A percentile compares a stretch with the other conserved stretches of the same genome.
These are phyloP conservation scores for Bassia scoparia DNA, from an alignment of 148 eudicot genomes.

Conservation along the genomic window DNA sequence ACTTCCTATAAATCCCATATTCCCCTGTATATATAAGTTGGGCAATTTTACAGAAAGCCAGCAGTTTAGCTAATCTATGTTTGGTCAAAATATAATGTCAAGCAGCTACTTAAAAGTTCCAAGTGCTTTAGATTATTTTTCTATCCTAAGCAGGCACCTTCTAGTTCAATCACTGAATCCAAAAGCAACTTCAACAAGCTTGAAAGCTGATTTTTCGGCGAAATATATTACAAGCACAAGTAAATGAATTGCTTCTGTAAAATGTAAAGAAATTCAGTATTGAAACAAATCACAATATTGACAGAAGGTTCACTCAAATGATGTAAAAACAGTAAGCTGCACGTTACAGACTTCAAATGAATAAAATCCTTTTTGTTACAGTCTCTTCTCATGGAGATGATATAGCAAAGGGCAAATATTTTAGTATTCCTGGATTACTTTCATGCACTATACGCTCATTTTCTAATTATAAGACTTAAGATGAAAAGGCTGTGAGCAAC, in stretches of 20 bases:
- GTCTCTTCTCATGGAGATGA: no score
- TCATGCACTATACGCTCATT: no score
- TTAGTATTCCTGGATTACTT: no score
- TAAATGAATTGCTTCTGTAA: neutral
- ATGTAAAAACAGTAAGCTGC: neutral
- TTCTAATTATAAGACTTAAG: no score
- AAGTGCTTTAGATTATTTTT: neutral
- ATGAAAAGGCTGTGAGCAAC: neutral
- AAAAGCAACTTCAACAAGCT: constrained; percentile 2
- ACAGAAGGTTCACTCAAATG: neutral
- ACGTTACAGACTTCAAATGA: neutral
- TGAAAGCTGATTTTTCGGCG: neutral
- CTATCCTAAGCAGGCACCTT: neutral
- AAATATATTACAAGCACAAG: neutral
- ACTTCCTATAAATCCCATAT: constrained; percentile 1
- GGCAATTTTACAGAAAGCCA: neutral
- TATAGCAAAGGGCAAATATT: no score
- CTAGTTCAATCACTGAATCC: neutral
- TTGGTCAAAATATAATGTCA: neutral
- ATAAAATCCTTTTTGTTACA: no score
- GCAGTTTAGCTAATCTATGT: constrained; percentile 1
- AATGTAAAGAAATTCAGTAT: neutral
- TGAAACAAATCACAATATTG: no score
- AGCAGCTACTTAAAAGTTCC: neutral
- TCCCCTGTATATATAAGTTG: constrained; percentile 9